Evolutionary conservation across 768 basidiomycete genomes (phyloP), one percentile per base, ranked within the genome.

Genomic region (Rhodosporidiobolus sp.): DNA sequence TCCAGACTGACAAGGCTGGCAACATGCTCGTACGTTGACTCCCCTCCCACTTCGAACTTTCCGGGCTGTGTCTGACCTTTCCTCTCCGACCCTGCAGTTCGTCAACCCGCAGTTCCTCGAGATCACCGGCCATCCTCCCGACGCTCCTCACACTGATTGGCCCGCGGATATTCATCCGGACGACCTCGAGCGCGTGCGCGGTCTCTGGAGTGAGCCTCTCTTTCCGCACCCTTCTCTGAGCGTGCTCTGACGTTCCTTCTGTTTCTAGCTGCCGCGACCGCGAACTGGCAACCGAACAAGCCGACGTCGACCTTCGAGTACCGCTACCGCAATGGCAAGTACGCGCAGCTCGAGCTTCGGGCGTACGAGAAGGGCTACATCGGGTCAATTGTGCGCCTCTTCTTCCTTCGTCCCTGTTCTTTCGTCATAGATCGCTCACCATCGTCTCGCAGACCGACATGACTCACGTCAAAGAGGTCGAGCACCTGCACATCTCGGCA

Each of bases 381-480:
- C 52, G 62, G 62, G 35, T 35, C 50, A 22, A 54, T 52, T 16
- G 46, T 63, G 26, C 22, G 61, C 49, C 11, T 10, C 16, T 0
- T 22, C 48, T 35, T 22, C 24, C 28, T 24, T 17, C n/a, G 14
- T 26, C 24, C 34, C n/a, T 32, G 14, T 19, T 8, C 8, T 48
- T 14, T 16, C n/a, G n/a, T n/a, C n/a, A n/a, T n/a, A n/a, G n/a
- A 0, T 14, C 17, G 7, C 9, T 17, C 50, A 34, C 52, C 50
- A 52, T 4, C 34, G 43, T 9, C 48, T 59, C 7, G n/a, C 38
- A 73, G 38, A 72, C 71, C 26, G 75, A 76, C 61, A 66, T 72
- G 28, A 55, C 68, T 0, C 43, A 49, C 26, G 60, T 59, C 45
- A 76, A 76, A 54, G 58, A 55, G 26, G 45, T 70, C 30, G 75